Evolutionary conservation across 169 alveolate species (phyloP).

Genomic region (Eimeria tenella): DNA sequence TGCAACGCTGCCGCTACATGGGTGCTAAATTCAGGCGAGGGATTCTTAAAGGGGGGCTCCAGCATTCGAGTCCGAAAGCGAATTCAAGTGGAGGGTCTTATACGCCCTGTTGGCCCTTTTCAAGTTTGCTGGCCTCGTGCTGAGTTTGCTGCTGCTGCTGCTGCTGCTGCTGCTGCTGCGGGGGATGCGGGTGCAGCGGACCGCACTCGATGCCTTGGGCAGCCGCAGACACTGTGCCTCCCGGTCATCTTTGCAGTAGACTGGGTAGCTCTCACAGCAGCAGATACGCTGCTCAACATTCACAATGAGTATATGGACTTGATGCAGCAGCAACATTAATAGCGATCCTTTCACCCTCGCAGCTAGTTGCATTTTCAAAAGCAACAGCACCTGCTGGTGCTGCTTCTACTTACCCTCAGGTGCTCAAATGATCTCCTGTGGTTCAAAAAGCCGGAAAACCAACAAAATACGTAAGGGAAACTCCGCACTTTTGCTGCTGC

Average conservation of each 20-base stretch:
- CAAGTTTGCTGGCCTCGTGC: background rate
- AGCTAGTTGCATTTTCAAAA: too few species aligned
- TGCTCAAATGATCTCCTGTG: too few species aligned
- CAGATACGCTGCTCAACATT: background rate
- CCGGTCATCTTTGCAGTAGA: conserved; percentile 25
- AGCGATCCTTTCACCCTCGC: background rate
- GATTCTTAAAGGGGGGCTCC: background rate
- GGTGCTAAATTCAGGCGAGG: conserved; percentile 10
- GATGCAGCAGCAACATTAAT: conserved; percentile 28
- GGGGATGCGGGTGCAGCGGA: conserved; percentile 16
- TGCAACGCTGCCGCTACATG: conserved; percentile 35
- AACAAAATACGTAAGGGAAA: too few species aligned
- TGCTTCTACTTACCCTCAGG: too few species aligned
- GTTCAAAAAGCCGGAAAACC: too few species aligned
- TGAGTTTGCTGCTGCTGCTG: conserved; percentile 18
- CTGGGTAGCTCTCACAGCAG: conserved; percentile 25
- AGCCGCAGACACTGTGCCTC: background rate
- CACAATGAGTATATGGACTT: background rate
- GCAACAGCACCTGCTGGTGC: too few species aligned
- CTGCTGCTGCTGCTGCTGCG: background rate
- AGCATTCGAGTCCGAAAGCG: background rate
- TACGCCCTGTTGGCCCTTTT: conserved; percentile 19
- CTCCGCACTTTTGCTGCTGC: too few species aligned
- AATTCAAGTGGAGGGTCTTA: background rate
- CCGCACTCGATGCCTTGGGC: background rate